Conservation (phyloP, 805 yeast genomes). For the Saturnispora mendoncae region DNA sequence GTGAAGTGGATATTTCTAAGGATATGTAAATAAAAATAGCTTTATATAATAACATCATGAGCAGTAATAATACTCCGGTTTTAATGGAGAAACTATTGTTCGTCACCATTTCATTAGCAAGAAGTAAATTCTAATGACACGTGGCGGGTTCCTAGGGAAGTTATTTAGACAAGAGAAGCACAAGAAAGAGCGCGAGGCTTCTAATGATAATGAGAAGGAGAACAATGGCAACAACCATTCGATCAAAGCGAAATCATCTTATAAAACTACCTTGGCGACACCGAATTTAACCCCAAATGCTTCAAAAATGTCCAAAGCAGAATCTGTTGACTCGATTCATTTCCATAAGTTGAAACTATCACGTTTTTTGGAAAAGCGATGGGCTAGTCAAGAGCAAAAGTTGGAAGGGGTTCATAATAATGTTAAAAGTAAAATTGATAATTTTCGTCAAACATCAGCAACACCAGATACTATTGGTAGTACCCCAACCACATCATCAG, state of each 20-base stretch:
- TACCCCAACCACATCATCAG: background rate
- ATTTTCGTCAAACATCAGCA: no score
- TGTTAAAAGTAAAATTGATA: background rate
- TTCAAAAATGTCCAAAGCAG: constrained; percentile 6
- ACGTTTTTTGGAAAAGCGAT: constrained; percentile 14
- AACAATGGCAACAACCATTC: no score
- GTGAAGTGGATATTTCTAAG: background rate
- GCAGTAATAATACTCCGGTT: background rate
- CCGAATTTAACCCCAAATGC: constrained; percentile 1
- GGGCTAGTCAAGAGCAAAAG: background rate
- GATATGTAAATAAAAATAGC: no score
- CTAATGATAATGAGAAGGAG: no score
- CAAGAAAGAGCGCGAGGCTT: no score
- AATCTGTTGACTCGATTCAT: constrained; percentile 13
- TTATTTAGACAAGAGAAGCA: background rate
- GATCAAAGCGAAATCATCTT: no score
- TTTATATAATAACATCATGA: background rate
- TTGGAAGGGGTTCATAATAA: background rate
- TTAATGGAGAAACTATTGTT: background rate
- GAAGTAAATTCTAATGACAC: background rate
- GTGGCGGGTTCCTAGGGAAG: background rate
- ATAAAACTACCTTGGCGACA: background rate
- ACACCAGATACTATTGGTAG: no score
- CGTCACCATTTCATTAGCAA: background rate
- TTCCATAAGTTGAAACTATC: constrained; percentile 13